These are phyloP conservation scores for Rhynchospora tenuis DNA, from an alignment of 176 grass and related monocot species.

Conservation along the genomic window DNA sequence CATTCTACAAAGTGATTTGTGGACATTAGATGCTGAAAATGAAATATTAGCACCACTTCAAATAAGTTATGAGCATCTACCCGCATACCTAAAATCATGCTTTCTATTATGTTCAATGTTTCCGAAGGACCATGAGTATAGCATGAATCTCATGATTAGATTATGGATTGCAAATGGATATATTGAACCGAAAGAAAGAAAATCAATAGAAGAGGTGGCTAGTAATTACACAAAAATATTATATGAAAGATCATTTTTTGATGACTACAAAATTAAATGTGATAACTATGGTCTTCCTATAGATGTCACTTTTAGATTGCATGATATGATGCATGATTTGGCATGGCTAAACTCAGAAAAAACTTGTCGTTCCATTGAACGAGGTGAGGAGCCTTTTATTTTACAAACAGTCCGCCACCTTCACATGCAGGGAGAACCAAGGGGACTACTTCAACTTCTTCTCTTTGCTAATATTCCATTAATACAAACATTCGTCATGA, in stretches of 20 bases:
- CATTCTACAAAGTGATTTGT: background rate
- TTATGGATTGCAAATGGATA: background rate
- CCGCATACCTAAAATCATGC: background rate
- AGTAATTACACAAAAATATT: background rate
- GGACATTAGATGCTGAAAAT: background rate
- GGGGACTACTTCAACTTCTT: background rate
- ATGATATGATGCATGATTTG: conserved; percentile 14
- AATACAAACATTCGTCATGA: background rate
- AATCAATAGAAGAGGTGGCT: background rate
- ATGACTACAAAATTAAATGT: background rate
- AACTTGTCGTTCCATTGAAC: background rate
- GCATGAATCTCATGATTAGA: background rate
- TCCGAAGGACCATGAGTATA: background rate
- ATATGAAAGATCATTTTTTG: background rate
- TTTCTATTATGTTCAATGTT: too few relatives aligned
- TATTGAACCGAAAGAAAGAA: background rate
- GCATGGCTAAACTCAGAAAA: background rate
- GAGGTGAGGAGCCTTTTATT: background rate
- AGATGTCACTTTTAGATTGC: background rate
- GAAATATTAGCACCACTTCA: background rate
- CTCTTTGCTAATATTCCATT: background rate
- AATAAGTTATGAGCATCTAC: background rate
- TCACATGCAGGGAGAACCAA: background rate
- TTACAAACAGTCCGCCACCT: background rate
- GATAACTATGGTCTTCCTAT: background rate